A percentile compares a stretch with the other conserved stretches of the same genome.
Evolutionary conservation across 805 yeast genomes (phyloP).

Genomic region (Ogataea methylovora): DNA sequence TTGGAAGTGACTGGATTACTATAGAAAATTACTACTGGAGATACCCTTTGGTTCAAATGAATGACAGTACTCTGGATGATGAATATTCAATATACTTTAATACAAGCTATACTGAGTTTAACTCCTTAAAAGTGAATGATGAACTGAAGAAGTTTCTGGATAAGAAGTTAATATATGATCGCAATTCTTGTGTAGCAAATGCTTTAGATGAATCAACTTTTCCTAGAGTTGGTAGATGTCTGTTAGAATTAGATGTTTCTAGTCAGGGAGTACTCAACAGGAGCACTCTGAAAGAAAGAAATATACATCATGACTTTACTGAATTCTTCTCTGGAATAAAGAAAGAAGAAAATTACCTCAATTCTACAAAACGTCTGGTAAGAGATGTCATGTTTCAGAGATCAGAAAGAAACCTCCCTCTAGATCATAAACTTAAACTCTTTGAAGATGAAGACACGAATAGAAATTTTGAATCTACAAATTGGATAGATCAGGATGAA

Average conservation of each 20-base stretch:
- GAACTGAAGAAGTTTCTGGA: constrained; percentile 26
- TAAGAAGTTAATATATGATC: constrained; percentile 7
- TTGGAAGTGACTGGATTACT: constrained; percentile 75
- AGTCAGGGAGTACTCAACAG: constrained; percentile 60
- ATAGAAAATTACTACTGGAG: constrained; percentile 44
- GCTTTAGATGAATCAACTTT: constrained; percentile 24
- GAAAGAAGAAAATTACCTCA: constrained; percentile 20
- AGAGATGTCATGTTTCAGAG: constrained; percentile 51
- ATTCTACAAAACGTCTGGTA: constrained; percentile 49
- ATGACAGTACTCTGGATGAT: constrained; percentile 2
- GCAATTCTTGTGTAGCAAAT: constrained; percentile 10
- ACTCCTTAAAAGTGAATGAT: constrained; percentile 20
- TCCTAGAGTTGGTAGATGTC: constrained; percentile 52
- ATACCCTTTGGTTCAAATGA: constrained; percentile 33
- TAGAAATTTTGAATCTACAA: constrained; percentile 15
- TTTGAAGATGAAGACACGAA: constrained; percentile 18
- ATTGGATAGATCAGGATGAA: constrained; percentile 38
- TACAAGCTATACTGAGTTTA: constrained; percentile 16
- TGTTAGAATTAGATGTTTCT: constrained; percentile 65
- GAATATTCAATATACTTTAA: constrained; percentile 14
- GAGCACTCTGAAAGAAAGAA: constrained; percentile 30
- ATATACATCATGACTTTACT: constrained; percentile 38
- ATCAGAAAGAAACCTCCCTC: constrained; percentile 26
- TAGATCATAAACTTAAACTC: constrained; percentile 18
- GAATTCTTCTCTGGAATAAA: constrained; percentile 2